Evolutionary conservation across 257 asterid genomes (phyloP).

Genomic region (Penstemon eatonii): DNA sequence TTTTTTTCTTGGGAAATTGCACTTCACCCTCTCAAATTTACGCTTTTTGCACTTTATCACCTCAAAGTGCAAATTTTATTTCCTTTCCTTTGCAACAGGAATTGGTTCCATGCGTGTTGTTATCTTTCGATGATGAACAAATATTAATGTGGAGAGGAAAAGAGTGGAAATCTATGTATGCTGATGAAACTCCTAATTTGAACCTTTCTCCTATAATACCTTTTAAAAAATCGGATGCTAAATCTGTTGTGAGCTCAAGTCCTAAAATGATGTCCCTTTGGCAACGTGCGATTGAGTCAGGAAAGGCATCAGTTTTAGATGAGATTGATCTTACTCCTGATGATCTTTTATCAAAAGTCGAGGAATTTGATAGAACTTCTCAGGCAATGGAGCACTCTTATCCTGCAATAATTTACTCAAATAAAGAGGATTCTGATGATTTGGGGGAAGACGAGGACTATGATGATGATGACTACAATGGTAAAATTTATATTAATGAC

Average conservation of each 20-base stretch:
- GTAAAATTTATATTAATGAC: slow-evolving; percentile 32
- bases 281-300: slow-evolving; percentile 66
- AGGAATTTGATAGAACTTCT: slow-evolving; percentile 62
- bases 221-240: slow-evolving; percentile 30
- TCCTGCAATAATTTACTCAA: slow-evolving; percentile 57
- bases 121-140: slow-evolving; percentile 88
- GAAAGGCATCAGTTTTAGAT: slow-evolving; percentile 69
- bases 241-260: slow-evolving; percentile 43
- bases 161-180: slow-evolving; percentile 76
- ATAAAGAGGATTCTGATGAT: slow-evolving; percentile 25
- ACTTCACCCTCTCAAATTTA: neutral
- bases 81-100: slow-evolving; percentile 53
- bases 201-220: slow-evolving; percentile 28
- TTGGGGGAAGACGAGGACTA: slow-evolving; percentile 32
- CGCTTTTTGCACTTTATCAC: neutral
- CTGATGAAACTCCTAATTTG: slow-evolving; percentile 35
- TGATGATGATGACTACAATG: slow-evolving; percentile 30
- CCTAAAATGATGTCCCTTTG: slow-evolving; percentile 79
- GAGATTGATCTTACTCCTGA: slow-evolving; percentile 63
- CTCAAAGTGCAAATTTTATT: neutral
- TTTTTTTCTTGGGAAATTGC: no score
- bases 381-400: slow-evolving; percentile 74
- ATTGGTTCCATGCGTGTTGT: slow-evolving; percentile 86
- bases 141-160: slow-evolving; percentile 94
- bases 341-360: slow-evolving; percentile 71